Conservation (phyloP, 441 rosid genomes). For the Geranium incanum region DNA sequence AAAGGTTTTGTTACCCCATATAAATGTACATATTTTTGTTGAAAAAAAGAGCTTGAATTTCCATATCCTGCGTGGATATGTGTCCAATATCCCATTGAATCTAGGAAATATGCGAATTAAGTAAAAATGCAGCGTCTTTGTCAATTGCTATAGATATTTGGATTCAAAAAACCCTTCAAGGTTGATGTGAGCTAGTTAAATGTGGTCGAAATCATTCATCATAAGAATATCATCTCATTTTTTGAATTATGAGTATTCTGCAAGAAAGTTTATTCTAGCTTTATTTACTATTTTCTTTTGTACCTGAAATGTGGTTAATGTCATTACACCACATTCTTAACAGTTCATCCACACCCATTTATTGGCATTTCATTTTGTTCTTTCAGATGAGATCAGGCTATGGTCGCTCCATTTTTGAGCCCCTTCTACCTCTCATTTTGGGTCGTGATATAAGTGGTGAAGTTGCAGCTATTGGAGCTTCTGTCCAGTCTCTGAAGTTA, state of each 20-base stretch:
- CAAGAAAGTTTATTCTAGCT: neutral
- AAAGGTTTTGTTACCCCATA: neutral
- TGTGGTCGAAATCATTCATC: neutral
- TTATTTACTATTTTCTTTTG: neutral
- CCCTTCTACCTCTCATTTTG: constrained; percentile 77
- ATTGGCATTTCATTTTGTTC: constrained; percentile 13
- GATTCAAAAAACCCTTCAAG: neutral
- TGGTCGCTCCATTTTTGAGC: constrained; percentile 84
- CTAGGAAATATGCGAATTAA: neutral
- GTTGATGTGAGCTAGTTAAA: neutral
- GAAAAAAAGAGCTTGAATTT: neutral
- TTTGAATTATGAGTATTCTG: neutral
- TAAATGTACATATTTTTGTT: neutral
- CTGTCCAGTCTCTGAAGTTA: constrained; percentile 49
- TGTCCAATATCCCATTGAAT: neutral
- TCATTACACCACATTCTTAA: neutral
- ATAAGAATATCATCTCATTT: neutral
- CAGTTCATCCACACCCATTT: neutral
- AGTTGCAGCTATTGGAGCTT: constrained; percentile 69
- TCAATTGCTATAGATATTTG: neutral
- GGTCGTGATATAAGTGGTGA: constrained; percentile 94
- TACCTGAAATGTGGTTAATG: neutral
- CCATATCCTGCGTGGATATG: neutral
- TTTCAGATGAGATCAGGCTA: constrained; percentile 87
- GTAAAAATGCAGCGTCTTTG: neutral